These are phyloP conservation scores for Phytophthora citricola DNA, from an alignment of 352 stramenopile genomes.

Conservation along the genomic window DNA sequence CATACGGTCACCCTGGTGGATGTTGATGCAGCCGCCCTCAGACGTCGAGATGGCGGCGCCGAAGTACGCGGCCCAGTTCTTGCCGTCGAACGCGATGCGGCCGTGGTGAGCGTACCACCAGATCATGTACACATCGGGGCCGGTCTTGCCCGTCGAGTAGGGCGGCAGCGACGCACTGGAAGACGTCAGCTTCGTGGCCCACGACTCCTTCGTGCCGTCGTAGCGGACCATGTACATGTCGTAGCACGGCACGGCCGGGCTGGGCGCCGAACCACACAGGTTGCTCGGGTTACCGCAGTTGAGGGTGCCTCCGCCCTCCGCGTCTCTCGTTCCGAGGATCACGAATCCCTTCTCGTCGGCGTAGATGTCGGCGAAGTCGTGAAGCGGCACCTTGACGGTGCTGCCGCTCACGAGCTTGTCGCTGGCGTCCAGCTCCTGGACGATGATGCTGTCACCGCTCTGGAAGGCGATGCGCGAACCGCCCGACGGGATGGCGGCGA, in stretches of 20 bases:
- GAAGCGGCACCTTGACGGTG: constrained; percentile 41
- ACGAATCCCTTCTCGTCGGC: constrained; percentile 62
- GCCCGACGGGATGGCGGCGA: constrained; percentile 48
- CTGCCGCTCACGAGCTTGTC: constrained; percentile 54
- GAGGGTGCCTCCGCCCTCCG: constrained; percentile 52
- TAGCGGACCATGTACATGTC: constrained; percentile 69
- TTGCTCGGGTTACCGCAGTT: constrained; percentile 64
- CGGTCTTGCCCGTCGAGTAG: constrained; percentile 55
- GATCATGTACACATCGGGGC: constrained; percentile 64
- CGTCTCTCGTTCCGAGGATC: constrained; percentile 48
- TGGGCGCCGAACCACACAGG: constrained; percentile 48
- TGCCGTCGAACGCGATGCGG: constrained; percentile 58
- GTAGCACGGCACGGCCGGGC: constrained; percentile 48
- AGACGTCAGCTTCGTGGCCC: constrained; percentile 63
- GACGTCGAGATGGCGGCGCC: constrained; percentile 67
- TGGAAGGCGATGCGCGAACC: constrained; percentile 61
- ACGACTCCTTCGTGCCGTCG: constrained; percentile 52
- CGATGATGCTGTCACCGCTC: constrained; percentile 52
- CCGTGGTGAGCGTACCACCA: constrained; percentile 74
- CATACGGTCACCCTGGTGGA: constrained; percentile 72
- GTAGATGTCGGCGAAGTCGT: constrained; percentile 66
- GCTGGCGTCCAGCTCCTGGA: constrained; percentile 53
- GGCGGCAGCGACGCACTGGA: constrained; percentile 55
- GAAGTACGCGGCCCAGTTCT: constrained; percentile 71
- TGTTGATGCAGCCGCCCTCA: constrained; percentile 67